A percentile compares a stretch with the other conserved stretches of the same genome.
phyloP scores from a whole-genome alignment of 2,329 filamentous ascomycete species.

The Penicillium vulpinum region DNA sequence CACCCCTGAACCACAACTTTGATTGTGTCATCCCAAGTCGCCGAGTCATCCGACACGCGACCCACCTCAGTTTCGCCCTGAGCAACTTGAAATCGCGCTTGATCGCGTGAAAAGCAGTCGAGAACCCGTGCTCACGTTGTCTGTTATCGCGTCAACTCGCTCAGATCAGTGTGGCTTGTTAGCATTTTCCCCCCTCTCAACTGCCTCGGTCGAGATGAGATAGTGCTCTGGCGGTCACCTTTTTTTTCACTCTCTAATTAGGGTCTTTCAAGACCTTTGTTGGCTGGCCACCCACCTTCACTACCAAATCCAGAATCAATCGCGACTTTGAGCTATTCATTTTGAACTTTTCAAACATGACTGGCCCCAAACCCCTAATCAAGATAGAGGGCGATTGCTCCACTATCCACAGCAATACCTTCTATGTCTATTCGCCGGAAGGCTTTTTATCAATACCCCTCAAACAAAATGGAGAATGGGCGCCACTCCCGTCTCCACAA shows the following conservation, averaged over 20 bases:
- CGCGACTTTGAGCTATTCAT: constrained; percentile 10
- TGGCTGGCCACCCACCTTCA: constrained; percentile 30
- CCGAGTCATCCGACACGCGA: constrained; percentile 4
- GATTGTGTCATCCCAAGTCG: not conserved
- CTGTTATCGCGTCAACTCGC: not conserved
- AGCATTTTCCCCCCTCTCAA: not conserved
- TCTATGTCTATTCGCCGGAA: constrained; percentile 77
- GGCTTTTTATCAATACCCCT: constrained; percentile 75
- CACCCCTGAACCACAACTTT: not conserved
- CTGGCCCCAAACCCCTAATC: constrained; percentile 68
- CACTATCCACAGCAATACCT: constrained; percentile 73
- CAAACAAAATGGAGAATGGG: constrained; percentile 70
- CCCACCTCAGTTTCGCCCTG: not conserved
- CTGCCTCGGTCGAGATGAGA: constrained; percentile 27
- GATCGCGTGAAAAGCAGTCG: not conserved
- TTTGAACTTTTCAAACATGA: constrained; percentile 55
- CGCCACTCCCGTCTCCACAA: constrained; percentile 60
- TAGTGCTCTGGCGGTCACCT: constrained; percentile 41
- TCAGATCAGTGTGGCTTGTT: not conserved
- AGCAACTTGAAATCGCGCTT: not conserved
- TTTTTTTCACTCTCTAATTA: constrained; percentile 22
- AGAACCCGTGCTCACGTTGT: not conserved
- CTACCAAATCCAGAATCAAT: constrained; percentile 32
- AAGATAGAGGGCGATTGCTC: constrained; percentile 78
- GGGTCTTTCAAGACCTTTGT: constrained; percentile 16